Evolutionary conservation across 306 rosid genomes (phyloP).

Genomic region (Cicer chorassanicum): DNA sequence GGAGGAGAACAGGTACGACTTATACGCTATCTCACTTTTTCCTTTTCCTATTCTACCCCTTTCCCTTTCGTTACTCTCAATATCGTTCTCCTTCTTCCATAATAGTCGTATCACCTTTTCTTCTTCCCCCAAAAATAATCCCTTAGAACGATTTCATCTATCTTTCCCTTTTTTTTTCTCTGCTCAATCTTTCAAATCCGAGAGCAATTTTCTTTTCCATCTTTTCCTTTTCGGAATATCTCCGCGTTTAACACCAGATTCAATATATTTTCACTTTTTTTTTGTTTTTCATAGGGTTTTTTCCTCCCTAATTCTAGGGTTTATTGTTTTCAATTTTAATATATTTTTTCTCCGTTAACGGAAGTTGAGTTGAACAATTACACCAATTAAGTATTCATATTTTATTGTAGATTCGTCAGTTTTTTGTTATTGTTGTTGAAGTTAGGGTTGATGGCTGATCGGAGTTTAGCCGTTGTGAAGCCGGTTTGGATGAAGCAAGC

Average conservation of each 20-base stretch:
- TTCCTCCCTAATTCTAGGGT: conserved; percentile 20
- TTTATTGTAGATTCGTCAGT: conserved; percentile 4
- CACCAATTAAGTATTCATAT: conserved; percentile 19
- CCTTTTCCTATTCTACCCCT: conserved; percentile 9
- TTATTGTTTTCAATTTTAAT: conserved; percentile 13
- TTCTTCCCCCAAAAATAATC: background rate
- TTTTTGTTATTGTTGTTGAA: background rate
- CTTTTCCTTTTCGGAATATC: background rate
- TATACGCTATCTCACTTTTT: background rate
- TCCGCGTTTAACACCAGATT: background rate
- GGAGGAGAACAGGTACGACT: conserved; percentile 24
- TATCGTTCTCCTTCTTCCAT: background rate
- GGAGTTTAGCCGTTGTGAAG: conserved; percentile 64
- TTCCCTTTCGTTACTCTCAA: background rate
- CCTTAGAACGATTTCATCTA: background rate
- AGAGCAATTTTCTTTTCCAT: background rate
- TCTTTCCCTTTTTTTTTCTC: background rate
- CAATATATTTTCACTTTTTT: background rate
- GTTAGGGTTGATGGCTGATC: conserved; percentile 80
- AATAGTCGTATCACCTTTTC: background rate
- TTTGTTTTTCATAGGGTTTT: background rate
- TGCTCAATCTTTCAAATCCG: background rate
- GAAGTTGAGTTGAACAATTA: background rate
- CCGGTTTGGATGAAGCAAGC: conserved; percentile 99
- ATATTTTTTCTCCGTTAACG: too few relatives aligned